Evolutionary conservation across 2,329 filamentous ascomycete species (phyloP).

Genomic region (Venturiaceae sp.): DNA sequence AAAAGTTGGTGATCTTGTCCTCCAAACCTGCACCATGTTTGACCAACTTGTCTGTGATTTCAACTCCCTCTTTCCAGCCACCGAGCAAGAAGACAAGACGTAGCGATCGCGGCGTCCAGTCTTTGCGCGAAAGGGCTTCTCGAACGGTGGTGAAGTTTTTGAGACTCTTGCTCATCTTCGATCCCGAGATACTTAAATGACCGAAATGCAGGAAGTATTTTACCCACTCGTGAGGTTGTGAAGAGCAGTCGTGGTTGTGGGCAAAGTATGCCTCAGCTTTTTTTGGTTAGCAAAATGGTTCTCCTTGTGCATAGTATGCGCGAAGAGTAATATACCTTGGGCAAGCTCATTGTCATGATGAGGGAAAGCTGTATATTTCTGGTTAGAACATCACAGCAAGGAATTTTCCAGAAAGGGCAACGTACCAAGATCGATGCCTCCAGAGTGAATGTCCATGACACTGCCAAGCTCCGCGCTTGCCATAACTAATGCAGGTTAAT

Average conservation of each 20-base stretch:
- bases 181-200: conserved; percentile 77
- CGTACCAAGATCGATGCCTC: conserved; percentile 84
- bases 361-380: too few species aligned
- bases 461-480: conserved; percentile 78
- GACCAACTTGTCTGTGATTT: conserved; percentile 78
- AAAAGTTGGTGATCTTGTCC: conserved; percentile 63
- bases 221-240: conserved; percentile 60
- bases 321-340: too few species aligned
- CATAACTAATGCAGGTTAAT: conserved; percentile 42
- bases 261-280: conserved; percentile 74
- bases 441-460: conserved; percentile 86
- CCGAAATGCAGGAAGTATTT: conserved; percentile 97
- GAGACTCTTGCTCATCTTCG: conserved; percentile 91
- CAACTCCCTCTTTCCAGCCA: conserved; percentile 82
- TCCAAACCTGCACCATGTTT: conserved; percentile 71
- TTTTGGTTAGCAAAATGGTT: too few species aligned
- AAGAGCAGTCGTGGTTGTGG: conserved; percentile 30
- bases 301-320: too few species aligned
- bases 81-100: conserved; percentile 82
- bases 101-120: conserved; percentile 71
- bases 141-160: conserved; percentile 96
- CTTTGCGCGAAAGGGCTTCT: conserved; percentile 59
- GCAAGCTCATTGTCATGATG: conserved; percentile 91
- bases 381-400: too few species aligned
- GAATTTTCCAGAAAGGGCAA: too few species aligned